These are phyloP conservation scores for Rhodosporidiobolus odoratus DNA, from an alignment of 768 basidiomycete species.

Conservation along the genomic window DNA sequence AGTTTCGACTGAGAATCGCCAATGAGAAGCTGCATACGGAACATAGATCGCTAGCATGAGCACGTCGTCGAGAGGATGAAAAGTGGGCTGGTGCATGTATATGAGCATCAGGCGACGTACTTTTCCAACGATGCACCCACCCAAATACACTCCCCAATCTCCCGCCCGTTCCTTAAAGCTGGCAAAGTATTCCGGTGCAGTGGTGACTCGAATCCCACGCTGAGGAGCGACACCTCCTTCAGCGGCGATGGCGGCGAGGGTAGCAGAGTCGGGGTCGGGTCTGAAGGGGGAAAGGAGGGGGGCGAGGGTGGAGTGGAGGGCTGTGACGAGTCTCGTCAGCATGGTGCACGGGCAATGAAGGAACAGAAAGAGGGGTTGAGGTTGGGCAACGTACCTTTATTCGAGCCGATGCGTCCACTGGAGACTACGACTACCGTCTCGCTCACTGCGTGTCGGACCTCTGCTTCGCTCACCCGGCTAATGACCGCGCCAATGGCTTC, in stretches of 20 bases:
- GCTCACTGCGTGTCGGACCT: conserved; percentile 68
- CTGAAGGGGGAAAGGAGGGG: conserved; percentile 33
- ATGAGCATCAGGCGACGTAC: conserved; percentile 9
- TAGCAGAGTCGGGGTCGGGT: background rate
- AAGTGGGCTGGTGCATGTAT: background rate
- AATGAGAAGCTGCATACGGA: conserved; percentile 19
- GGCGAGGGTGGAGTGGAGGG: conserved; percentile 19
- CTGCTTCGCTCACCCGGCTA: conserved; percentile 56
- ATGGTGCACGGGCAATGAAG: background rate
- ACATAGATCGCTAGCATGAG: background rate
- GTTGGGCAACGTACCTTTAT: conserved; percentile 57
- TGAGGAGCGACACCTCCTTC: background rate
- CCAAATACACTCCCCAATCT: conserved; percentile 34
- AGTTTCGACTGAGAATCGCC: conserved; percentile 31
- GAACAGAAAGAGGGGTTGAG: background rate
- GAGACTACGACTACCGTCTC: conserved; percentile 62
- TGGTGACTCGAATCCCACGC: conserved; percentile 50
- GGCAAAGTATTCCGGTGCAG: conserved; percentile 81
- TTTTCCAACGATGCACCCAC: conserved; percentile 40
- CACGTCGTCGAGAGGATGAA: background rate
- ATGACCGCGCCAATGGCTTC: conserved; percentile 65
- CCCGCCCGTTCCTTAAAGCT: conserved; percentile 53
- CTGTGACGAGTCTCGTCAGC: background rate
- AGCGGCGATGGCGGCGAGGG: background rate
- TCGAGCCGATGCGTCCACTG: conserved; percentile 68